Percentiles rank a stretch among this genome's conserved stretches.
These are phyloP conservation scores for Zychaea mexicana DNA, from an alignment of 371 early-diverging fungal species.

Conservation along the genomic window DNA sequence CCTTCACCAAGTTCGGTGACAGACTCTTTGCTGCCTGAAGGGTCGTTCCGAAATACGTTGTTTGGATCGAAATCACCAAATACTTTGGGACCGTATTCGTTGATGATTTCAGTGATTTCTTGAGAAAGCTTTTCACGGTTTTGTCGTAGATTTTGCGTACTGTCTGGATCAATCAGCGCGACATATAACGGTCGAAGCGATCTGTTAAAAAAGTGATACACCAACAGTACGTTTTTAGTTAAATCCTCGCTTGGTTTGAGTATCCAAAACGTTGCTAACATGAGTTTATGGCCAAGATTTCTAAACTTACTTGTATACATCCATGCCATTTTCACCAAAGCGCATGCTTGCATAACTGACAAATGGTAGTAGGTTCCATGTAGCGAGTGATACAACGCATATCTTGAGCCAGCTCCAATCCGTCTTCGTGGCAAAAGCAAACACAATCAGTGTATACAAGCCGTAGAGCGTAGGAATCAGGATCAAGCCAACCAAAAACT, in stretches of 20 bases:
- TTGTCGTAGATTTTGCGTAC: constrained; percentile 51
- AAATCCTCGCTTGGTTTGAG: too few species aligned
- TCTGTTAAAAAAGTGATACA: constrained; percentile 23
- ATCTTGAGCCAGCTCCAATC: constrained; percentile 20
- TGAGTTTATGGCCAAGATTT: too few species aligned
- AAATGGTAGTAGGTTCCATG: constrained; percentile 57
- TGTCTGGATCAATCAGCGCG: constrained; percentile 56
- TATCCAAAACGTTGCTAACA: too few species aligned
- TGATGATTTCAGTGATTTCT: constrained; percentile 74
- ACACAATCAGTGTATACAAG: constrained; percentile 62
- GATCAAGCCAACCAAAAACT: constrained; percentile 74
- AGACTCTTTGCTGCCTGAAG: background rate
- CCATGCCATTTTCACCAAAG: constrained; percentile 84
- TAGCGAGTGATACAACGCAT: constrained; percentile 11
- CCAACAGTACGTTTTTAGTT: too few species aligned
- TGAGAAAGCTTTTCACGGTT: constrained; percentile 71
- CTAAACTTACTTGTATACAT: constrained; percentile 62
- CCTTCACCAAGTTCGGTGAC: constrained; percentile 15
- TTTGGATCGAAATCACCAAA: constrained; percentile 71
- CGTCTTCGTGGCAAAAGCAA: constrained; percentile 34
- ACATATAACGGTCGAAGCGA: constrained; percentile 81
- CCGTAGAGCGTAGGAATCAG: constrained; percentile 72
- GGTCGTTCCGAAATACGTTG: constrained; percentile 18
- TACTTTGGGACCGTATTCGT: constrained; percentile 81
- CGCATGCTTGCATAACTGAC: constrained; percentile 75